Percentiles rank a stretch among this genome's conserved stretches.
phyloP scores from a whole-genome alignment of 2,329 filamentous ascomycete species.

The Orbilia oligospora region DNA sequence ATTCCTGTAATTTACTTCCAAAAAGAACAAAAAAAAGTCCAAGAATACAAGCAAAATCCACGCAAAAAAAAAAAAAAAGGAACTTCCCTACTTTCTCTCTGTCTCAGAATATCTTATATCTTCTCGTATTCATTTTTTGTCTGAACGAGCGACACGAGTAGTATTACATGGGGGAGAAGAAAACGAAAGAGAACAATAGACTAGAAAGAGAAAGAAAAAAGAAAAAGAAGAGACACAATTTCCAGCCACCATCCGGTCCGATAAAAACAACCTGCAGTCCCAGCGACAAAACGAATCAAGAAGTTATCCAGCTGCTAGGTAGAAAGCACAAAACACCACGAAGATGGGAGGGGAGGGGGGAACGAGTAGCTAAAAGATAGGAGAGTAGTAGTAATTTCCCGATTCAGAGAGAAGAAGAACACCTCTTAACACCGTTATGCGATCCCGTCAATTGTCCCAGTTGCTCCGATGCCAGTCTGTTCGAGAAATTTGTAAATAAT shows the following conservation, averaged over 20 bases:
- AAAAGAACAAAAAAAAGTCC: constrained; percentile 9
- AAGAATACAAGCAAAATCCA: constrained; percentile 13
- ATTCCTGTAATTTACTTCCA: constrained; percentile 40
- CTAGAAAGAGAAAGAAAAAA: not conserved
- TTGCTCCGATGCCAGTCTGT: constrained; percentile 59
- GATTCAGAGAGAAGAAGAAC: constrained; percentile 58
- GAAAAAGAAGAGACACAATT: constrained; percentile 31
- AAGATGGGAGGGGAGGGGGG: not conserved
- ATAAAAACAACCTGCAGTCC: constrained; percentile 49
- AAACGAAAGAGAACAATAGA: not conserved
- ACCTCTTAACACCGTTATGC: constrained; percentile 60
- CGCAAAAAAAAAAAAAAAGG: not conserved
- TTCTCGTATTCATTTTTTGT: constrained; percentile 30
- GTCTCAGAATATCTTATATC: constrained; percentile 21
- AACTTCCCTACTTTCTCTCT: constrained; percentile 31
- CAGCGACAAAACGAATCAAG: constrained; percentile 35
- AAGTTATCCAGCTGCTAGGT: constrained; percentile 23
- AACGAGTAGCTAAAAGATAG: constrained; percentile 8
- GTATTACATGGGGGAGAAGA: constrained; percentile 48
- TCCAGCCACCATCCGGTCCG: constrained; percentile 40
- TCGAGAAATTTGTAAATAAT: constrained; percentile 49
- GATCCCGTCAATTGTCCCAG: constrained; percentile 58
- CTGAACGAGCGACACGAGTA: constrained; percentile 45
- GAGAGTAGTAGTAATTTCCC: constrained; percentile 54
- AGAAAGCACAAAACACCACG: constrained; percentile 5